Conservation (phyloP, 208 protist genomes). For the Acanthamoeba rhysodes region DNA sequence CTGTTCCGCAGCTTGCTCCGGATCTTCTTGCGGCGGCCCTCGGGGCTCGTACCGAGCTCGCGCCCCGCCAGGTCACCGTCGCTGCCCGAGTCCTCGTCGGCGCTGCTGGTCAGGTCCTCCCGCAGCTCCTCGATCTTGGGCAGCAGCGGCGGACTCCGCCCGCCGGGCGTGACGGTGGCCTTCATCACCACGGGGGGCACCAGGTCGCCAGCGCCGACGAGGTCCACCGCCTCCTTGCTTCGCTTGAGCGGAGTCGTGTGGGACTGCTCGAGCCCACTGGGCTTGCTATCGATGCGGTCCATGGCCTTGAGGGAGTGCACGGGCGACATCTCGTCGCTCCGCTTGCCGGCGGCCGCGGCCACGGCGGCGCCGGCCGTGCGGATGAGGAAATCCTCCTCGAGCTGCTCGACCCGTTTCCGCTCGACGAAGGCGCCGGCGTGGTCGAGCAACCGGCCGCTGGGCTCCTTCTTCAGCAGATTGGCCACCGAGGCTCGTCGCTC, state of each 20-base stretch:
- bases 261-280: too few species aligned
- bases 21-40: conserved; percentile 3
- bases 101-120: background rate
- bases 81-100: conserved; percentile 26
- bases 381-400: conserved; percentile 10
- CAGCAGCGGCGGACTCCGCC: background rate
- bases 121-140: conserved; percentile 8
- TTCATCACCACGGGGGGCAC: background rate
- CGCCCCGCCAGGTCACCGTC: background rate
- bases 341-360: background rate
- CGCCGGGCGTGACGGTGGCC: conserved; percentile 10
- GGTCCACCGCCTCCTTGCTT: background rate
- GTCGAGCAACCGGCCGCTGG: background rate
- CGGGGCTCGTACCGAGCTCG: background rate
- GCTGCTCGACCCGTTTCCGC: conserved; percentile 12
- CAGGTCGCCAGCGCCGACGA: background rate
- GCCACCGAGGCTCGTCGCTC: conserved; percentile 8
- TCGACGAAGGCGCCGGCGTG: conserved; percentile 25
- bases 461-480: conserved; percentile 11
- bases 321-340: background rate
- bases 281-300: too few species aligned
- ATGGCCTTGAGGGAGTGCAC: background rate
- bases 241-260: background rate
- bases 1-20: conserved; percentile 8
- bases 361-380: background rate